These are phyloP conservation scores for Termitomyces sp. DNA, from an alignment of 768 basidiomycete species.

Conservation along the genomic window DNA sequence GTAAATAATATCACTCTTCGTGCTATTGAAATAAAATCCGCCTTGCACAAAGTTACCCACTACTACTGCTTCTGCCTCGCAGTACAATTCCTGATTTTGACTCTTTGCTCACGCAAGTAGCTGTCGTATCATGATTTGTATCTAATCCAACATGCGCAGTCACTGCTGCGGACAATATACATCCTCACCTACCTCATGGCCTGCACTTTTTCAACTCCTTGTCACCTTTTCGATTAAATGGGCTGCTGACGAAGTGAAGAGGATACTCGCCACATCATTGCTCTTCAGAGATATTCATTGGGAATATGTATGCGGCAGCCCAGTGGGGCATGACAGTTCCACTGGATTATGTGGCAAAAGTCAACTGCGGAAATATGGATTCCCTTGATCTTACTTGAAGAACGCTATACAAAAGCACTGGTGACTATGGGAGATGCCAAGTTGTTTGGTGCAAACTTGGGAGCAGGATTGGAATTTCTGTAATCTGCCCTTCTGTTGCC, in stretches of 20 bases:
- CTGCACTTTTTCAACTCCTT: slow-evolving; percentile 50
- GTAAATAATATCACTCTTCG: no score
- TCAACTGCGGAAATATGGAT: slow-evolving; percentile 47
- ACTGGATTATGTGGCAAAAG: slow-evolving; percentile 24
- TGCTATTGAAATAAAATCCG: no score
- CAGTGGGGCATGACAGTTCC: slow-evolving; percentile 55
- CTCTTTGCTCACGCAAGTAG: slow-evolving; percentile 25
- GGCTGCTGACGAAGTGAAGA: slow-evolving; percentile 46
- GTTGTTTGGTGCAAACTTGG: slow-evolving; percentile 58
- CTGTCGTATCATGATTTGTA: slow-evolving; percentile 32
- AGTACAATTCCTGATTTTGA: slow-evolving; percentile 35
- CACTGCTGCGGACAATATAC: slow-evolving; percentile 46
- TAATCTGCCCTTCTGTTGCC: slow-evolving; percentile 80
- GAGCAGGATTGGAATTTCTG: slow-evolving; percentile 42
- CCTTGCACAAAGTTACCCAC: slow-evolving; percentile 15
- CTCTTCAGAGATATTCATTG: slow-evolving; percentile 76
- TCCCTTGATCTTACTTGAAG: slow-evolving; percentile 69
- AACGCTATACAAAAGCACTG: slow-evolving; percentile 80
- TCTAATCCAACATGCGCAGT: slow-evolving; percentile 27
- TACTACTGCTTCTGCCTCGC: slow-evolving; percentile 7
- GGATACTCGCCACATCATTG: slow-evolving; percentile 54
- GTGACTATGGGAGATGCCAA: slow-evolving; percentile 96
- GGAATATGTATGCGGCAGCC: slow-evolving; percentile 52
- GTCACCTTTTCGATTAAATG: slow-evolving; percentile 55
- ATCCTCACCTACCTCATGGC: slow-evolving; percentile 30